Percentiles rank a stretch among this genome's conserved stretches.
These are phyloP conservation scores for Brassica napus DNA, from an alignment of 345 rosid genomes.

Conservation along the genomic window Da-Ae NC_063443.1:17524501-17525000, in stretches of 20 bases:
- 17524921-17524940: constrained; percentile 95
- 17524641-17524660: constrained; percentile 34
- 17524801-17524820: constrained; percentile 64
- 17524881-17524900: constrained; percentile 60
- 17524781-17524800: constrained; percentile 55
- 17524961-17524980: constrained; percentile 48
- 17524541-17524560: background rate
- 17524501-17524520: too few species aligned
- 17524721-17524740: constrained; percentile 57
- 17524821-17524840: constrained; percentile 59
- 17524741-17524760: constrained; percentile 47
- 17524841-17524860: constrained; percentile 44
- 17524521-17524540: too few species aligned
- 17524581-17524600: constrained; percentile 34
- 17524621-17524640: constrained; percentile 36
- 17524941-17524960: constrained; percentile 59
- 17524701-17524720: constrained; percentile 43
- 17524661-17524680: constrained; percentile 25
- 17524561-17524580: constrained; percentile 17
- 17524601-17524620: constrained; percentile 32
- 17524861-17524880: constrained; percentile 50
- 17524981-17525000: constrained; percentile 68
- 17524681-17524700: constrained; percentile 37
- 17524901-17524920: constrained; percentile 84
- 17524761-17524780: constrained; percentile 54